Evolutionary conservation across 257 asterid species (phyloP), one percentile per base, ranked within the genome.

Genomic region (Gynochthodes officinalis): DNA sequence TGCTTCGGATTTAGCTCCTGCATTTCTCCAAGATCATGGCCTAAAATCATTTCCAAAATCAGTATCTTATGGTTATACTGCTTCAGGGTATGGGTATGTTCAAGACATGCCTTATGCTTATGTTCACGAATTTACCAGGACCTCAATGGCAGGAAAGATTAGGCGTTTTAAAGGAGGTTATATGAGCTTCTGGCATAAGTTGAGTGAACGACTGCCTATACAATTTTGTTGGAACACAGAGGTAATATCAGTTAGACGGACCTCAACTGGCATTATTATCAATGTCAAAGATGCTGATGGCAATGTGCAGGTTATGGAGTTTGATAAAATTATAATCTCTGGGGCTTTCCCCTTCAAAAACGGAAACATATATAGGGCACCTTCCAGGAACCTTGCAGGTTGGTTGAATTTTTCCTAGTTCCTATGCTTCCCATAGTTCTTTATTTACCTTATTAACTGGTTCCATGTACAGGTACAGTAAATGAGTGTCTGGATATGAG

Each of bases 31-130:
- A 77, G 73, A 76, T 0, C 88, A 65, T 35, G 96, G 92, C 46
- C 25, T 90, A 44, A 81, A 82, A 69, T 77, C 86, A 0, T 76
- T 90, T 46, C 95, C 96, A 1, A 82, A 84, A 76, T 88, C 96
- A 19, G 95, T 90, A 53, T 83, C 84, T 16, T 88, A 88, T 52
- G 96, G 96, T 27, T 90, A 83, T 66, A 86, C 95, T 9, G 96
- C 96, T 77, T 90, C 92, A 9, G 96, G 96, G 54, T 90, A 86
- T 67, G 92, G 96, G 27, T 90, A 84, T 60, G 86, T 82, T 32
- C 90, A 86, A 74, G 96, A 90, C 75, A 90, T 90, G 92, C 85
- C 95, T 30, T 90, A 88, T 58, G 90, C 92, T 0, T 90, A 90
- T 75, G 69, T 88, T 57, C 92, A 90, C 39, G 96, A 90, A 74